Evolutionary conservation across 1,139 yeast genomes (phyloP), one percentile per base, ranked within the genome.

Genomic region (Hansenula lynferdii): DNA sequence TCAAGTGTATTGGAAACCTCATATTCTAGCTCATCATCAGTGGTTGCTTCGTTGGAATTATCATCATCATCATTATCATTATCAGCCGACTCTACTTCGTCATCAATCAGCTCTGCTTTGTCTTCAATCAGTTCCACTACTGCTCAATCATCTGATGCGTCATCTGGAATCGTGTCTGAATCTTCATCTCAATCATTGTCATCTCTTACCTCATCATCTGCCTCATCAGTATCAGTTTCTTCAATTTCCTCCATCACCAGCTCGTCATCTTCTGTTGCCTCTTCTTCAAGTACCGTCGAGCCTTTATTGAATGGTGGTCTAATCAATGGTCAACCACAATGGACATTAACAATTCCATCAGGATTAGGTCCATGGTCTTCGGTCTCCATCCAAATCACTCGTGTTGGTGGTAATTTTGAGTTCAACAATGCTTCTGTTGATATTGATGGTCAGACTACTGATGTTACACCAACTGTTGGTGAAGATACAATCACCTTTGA

Each of bases 261-360:
- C 31, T 28, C 31, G 3, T 28, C 31, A 10, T 28, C 31, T 12
- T 8, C 24, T n/a, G 19, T 23, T 12, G 21, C 31, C 3, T 28
- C 23, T 18, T 18, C 31, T 11, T 29, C 18, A 6, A 18, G 20
- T 1, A 16, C 19, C 10, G 36, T 23, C 18, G 21, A 14, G 8
- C 40, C 36, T 15, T 16, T n/a, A 2, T 28, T 35, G 15, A 18
- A 21, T 27, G 37, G 38, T 28, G 19, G 6, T 6, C 14, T 39
- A 8, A 14, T 31, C 17, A 16, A 35, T 14, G 16, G 15, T 25
- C 15, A 21, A 9, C 28, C 31, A 10, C 8, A 24, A 18, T 39
- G 41, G 41, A 34, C 19, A 8, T 18, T 39, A 14, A 22, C 30
- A 5, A 27, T 39, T n/a, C 41, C 41, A 24, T 32, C 27, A 8